Evolutionary conservation across 805 yeast genomes (phyloP).

Genomic region (Wickerhamiella sorbophila): DNA sequence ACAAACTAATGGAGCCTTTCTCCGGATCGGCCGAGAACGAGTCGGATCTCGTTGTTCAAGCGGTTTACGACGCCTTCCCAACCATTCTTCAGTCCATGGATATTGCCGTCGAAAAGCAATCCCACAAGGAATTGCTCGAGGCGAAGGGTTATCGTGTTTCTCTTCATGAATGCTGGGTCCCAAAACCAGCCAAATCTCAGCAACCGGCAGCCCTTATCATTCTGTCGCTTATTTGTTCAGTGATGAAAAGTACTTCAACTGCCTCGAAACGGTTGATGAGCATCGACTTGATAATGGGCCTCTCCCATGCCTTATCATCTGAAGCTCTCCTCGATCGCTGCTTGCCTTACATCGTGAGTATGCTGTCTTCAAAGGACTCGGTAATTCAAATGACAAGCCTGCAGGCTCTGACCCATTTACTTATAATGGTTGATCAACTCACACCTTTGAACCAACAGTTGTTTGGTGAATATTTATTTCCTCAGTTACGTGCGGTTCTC

Average conservation of each 20-base stretch:
- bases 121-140: neutral
- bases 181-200: neutral
- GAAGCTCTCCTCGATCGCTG: constrained; percentile 76
- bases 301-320: constrained; percentile 65
- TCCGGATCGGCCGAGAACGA: constrained; percentile 15
- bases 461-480: constrained; percentile 72
- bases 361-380: constrained; percentile 53
- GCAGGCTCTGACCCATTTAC: constrained; percentile 48
- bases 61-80: constrained; percentile 25
- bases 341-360: constrained; percentile 61
- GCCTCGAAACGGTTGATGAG: constrained; percentile 52
- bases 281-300: constrained; percentile 58
- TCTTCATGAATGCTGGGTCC: constrained; percentile 2
- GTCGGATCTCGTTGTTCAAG: constrained; percentile 44
- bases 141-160: neutral
- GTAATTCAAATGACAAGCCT: constrained; percentile 57
- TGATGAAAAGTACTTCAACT: constrained; percentile 44
- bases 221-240: constrained; percentile 43
- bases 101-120: neutral
- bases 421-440: constrained; percentile 46
- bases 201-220: constrained; percentile 39
- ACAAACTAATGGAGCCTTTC: constrained; percentile 14
- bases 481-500: constrained; percentile 40
- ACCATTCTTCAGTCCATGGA: neutral
- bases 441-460: constrained; percentile 63